Evolutionary conservation across 2,329 filamentous ascomycete genomes (phyloP).

Genomic region (Chalaropsis thielavioides): DNA sequence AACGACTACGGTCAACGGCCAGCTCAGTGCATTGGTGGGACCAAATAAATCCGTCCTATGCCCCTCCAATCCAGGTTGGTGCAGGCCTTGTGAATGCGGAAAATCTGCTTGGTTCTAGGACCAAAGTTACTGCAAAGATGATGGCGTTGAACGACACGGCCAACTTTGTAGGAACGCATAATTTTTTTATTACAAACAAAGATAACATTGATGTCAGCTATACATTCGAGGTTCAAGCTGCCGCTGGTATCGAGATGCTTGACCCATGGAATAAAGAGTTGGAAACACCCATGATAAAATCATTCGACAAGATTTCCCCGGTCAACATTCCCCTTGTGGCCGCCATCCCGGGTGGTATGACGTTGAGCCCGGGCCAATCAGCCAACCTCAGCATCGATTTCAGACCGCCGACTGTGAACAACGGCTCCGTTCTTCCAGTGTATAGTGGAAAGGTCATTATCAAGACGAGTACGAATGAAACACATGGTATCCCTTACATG

Average conservation of each 20-base stretch:
- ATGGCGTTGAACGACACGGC: conserved; percentile 37
- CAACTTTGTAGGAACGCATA: conserved; percentile 27
- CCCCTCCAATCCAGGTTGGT: conserved; percentile 27
- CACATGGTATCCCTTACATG: conserved; percentile 30
- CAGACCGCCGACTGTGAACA: conserved; percentile 21
- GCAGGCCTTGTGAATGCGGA: conserved; percentile 34
- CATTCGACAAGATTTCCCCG: conserved; percentile 10
- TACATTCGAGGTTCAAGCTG: conserved; percentile 27
- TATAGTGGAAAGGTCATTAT: conserved; percentile 33
- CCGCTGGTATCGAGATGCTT: conserved; percentile 11
- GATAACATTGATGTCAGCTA: conserved; percentile 30
- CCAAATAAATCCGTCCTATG: conserved; percentile 22
- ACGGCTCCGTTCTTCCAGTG: conserved; percentile 26
- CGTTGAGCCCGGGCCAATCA: not conserved
- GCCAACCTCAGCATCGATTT: conserved; percentile 21
- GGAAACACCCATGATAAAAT: conserved; percentile 12
- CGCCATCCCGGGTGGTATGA: not conserved
- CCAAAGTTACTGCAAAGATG: conserved; percentile 28
- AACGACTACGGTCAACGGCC: conserved; percentile 12
- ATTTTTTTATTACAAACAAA: conserved; percentile 31
- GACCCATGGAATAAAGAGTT: conserved; percentile 7
- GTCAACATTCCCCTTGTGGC: conserved; percentile 5
- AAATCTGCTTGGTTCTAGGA: conserved; percentile 30
- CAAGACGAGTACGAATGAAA: conserved; percentile 28
- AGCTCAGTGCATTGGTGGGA: conserved; percentile 11